phyloP scores from a whole-genome alignment of 331 rosid species.

The Phaseolus coccineus region DNA sequence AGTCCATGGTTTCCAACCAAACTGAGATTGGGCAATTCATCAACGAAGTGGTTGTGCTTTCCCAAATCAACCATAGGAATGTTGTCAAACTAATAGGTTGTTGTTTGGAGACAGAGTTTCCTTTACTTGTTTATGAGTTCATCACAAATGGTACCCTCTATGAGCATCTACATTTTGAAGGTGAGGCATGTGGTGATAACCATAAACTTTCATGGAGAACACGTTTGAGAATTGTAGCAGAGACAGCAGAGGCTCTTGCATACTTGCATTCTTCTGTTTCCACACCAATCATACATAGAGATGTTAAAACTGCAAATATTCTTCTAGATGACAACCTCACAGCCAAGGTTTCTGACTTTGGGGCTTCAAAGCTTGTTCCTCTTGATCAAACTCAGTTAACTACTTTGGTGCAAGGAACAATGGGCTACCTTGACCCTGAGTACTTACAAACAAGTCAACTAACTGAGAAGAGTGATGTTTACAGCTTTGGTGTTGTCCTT shows the following conservation, averaged over 20 bases:
- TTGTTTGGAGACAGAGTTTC: slow-evolving; percentile 15
- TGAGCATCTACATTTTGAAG: slow-evolving; percentile 14
- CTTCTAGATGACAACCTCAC: slow-evolving; percentile 16
- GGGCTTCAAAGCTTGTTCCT: slow-evolving; percentile 32
- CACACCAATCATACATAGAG: slow-evolving; percentile 16
- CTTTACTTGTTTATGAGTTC: slow-evolving; percentile 27
- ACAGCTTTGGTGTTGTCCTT: slow-evolving; percentile 82
- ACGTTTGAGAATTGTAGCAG: slow-evolving; percentile 30
- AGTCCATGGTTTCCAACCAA: slow-evolving; percentile 18
- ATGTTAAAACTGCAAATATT: slow-evolving; percentile 26
- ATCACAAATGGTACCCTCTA: slow-evolving; percentile 22
- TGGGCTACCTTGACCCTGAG: slow-evolving; percentile 32
- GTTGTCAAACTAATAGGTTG: slow-evolving; percentile 21
- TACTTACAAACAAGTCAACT: slow-evolving; percentile 35
- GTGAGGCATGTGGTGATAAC: background rate
- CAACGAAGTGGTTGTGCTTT: slow-evolving; percentile 24
- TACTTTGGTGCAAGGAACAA: slow-evolving; percentile 23
- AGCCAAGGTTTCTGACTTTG: slow-evolving; percentile 33
- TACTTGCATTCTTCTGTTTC: slow-evolving; percentile 35
- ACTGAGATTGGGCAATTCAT: slow-evolving; percentile 29
- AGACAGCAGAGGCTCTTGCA: slow-evolving; percentile 31
- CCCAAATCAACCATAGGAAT: slow-evolving; percentile 9
- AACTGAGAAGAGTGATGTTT: slow-evolving; percentile 92
- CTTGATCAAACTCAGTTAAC: slow-evolving; percentile 31
- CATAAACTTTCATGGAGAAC: slow-evolving; percentile 26